phyloP scores from a whole-genome alignment of 2,329 filamentous ascomycete species.

The Setomelanomma holmii region DNA sequence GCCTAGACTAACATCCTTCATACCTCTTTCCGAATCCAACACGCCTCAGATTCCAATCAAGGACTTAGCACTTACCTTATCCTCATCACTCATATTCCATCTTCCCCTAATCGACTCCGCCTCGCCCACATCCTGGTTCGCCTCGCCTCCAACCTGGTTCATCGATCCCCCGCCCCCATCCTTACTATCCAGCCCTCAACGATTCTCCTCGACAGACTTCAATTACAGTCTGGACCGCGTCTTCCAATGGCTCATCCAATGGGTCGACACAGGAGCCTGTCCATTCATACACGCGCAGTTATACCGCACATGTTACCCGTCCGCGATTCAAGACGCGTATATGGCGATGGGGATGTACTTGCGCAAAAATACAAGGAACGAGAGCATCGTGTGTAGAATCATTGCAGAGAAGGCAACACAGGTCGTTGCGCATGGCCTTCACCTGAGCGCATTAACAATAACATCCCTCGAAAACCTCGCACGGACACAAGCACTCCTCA shows the following conservation, averaged over 20 bases:
- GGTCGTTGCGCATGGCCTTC: background rate
- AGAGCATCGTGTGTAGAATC: background rate
- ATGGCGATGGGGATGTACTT: background rate
- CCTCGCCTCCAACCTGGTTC: constrained; percentile 1
- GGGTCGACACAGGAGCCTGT: background rate
- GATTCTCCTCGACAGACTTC: background rate
- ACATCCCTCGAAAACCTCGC: background rate
- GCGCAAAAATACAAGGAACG: background rate
- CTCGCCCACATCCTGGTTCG: constrained; percentile 1
- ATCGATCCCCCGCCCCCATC: background rate
- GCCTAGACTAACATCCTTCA: background rate
- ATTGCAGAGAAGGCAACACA: background rate
- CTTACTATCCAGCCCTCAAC: background rate
- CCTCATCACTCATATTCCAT: background rate
- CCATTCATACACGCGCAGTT: constrained; percentile 3
- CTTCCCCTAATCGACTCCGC: background rate
- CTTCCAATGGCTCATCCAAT: constrained; percentile 1
- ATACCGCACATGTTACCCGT: background rate
- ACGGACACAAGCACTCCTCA: constrained; percentile 1
- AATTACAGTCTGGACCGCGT: constrained; percentile 1
- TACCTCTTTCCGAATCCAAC: background rate
- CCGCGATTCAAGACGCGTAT: constrained; percentile 4
- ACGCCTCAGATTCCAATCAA: no score
- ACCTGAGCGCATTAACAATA: background rate
- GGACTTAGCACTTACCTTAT: no score